These are phyloP conservation scores for Aspergillus proliferans DNA, from an alignment of 2,329 filamentous ascomycete species.

Conservation along the genomic window DNA sequence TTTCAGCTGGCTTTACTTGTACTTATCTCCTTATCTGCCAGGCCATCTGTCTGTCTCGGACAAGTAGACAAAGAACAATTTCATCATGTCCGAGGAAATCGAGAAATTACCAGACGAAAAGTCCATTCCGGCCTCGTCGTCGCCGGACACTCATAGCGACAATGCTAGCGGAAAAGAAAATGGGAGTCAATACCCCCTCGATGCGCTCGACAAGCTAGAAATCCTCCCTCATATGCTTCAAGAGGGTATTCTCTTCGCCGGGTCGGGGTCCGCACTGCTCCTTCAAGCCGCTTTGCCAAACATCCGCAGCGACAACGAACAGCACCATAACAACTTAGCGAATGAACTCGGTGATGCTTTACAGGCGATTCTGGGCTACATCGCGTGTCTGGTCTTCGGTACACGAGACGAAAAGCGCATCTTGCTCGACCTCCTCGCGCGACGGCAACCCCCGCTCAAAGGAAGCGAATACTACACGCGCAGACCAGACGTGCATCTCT, in stretches of 20 bases:
- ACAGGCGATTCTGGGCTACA: conserved; percentile 26
- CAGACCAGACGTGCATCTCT: conserved; percentile 20
- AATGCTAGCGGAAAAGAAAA: neutral
- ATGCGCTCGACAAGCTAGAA: conserved; percentile 27
- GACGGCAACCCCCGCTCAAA: conserved; percentile 16
- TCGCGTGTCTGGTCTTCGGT: conserved; percentile 30
- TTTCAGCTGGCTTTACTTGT: too few species aligned
- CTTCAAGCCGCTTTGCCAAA: conserved; percentile 29
- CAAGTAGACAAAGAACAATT: too few species aligned
- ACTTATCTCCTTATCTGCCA: too few species aligned
- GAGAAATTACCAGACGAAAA: neutral
- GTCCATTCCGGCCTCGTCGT: neutral
- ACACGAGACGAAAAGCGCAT: conserved; percentile 23
- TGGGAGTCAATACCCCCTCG: conserved; percentile 11
- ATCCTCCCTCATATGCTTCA: conserved; percentile 30
- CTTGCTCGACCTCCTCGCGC: conserved; percentile 20
- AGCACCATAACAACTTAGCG: conserved; percentile 16
- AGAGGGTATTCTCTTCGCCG: conserved; percentile 31
- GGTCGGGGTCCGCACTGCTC: conserved; percentile 28
- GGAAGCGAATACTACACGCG: conserved; percentile 16
- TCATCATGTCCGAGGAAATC: neutral
- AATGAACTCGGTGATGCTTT: conserved; percentile 25
- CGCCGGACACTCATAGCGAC: neutral
- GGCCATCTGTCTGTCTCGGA: too few species aligned
- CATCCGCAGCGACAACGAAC: conserved; percentile 12